Base-by-base conservation (phyloP, 352 stramenopile species). In the Globisporangium radiosum region DNA sequence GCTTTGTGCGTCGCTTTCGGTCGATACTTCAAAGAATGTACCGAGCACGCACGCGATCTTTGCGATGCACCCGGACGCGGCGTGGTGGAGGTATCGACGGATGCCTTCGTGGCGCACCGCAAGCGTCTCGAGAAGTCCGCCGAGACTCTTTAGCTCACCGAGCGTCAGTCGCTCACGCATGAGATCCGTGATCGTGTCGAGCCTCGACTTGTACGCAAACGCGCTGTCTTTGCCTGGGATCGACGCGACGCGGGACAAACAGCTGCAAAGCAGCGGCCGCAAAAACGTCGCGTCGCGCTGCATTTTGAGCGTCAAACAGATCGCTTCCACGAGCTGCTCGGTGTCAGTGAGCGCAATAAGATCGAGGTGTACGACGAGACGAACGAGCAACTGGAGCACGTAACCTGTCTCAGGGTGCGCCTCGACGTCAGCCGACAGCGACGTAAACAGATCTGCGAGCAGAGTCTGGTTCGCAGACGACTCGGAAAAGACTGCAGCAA, bases 241-340 rank as follows among this genome's bases (percentile, higher is more conserved):
- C 4, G 47, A 55, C 9, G 47, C 60, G 17, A 65, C 56, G 17
- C 43, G 60, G 7, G 52, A 50, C 42, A 65, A 36, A 40, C 60
- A 61, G 25, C 47, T 53, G 60, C 47, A 57, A 3, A 65, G 42
- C 43, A 66, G 51, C 11, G 69, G 69, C n/a, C 69, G 69, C 38
- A 74, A 56, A 50, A 76, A 72, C 4, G 69, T 76, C n/a, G 69
- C 56, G 14, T 66, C 59, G 10, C 15, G 64, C 33, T 76, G 69
- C 2, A 47, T 7, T 42, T 63, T 62, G 11, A 74, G 37, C 38
- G 59, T 70, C n/a, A 63, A 40, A 43, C 69, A 76, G 50, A 74
- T 63, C 4, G 63, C 66, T 10, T 62, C 44, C 7, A 72, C 66
- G 15, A 76, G 52, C 37, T 72, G 57, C 13, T 73, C 59, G 2